A percentile compares a stretch with the other conserved stretches of the same genome.
These are phyloP conservation scores for Fonsecaea multimorphosa DNA, from an alignment of 2,329 filamentous ascomycete species.

Conservation along the genomic window DNA sequence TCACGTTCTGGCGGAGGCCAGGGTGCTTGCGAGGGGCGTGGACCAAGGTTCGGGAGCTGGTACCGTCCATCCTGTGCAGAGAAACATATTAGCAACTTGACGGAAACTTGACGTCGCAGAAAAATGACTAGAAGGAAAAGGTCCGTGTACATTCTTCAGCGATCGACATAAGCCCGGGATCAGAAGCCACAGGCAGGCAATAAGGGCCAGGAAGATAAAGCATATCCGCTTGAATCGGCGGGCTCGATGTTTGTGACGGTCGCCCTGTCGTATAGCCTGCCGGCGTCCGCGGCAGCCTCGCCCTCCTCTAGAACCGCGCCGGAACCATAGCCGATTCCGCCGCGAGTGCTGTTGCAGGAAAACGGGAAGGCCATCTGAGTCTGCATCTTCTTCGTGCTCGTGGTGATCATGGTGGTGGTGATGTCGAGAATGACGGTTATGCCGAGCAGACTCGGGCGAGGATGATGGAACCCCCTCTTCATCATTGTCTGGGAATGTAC, in stretches of 20 bases:
- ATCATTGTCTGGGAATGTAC: constrained; percentile 18
- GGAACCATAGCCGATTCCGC: constrained; percentile 19
- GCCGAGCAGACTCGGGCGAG: constrained; percentile 21
- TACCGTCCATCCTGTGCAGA: constrained; percentile 23
- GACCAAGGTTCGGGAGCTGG: constrained; percentile 23
- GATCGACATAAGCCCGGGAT: constrained; percentile 34
- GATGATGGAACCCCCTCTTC: constrained; percentile 26
- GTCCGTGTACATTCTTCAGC: constrained; percentile 29
- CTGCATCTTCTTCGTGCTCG: constrained; percentile 15
- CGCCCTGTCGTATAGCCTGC: constrained; percentile 1
- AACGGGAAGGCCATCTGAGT: constrained; percentile 4
- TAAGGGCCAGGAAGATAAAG: constrained; percentile 29
- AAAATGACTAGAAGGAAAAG: constrained; percentile 5
- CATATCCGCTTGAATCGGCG: constrained; percentile 30
- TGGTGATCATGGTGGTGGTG: constrained; percentile 5
- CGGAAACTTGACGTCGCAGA: neutral
- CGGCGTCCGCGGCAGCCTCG: constrained; percentile 26
- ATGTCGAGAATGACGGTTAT: constrained; percentile 7
- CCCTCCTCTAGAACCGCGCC: neutral
- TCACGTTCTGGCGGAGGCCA: constrained; percentile 31
- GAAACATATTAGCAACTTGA: constrained; percentile 11
- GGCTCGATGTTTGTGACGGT: constrained; percentile 24
- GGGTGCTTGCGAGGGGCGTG: constrained; percentile 10
- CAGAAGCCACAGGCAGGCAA: constrained; percentile 34
- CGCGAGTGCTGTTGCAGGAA: constrained; percentile 9